A percentile compares a stretch with the other conserved stretches of the same genome.
These are phyloP conservation scores for Liriodendron chinense DNA, from an alignment of 164 flowering plant genomes.

Conservation along the genomic window DNA sequence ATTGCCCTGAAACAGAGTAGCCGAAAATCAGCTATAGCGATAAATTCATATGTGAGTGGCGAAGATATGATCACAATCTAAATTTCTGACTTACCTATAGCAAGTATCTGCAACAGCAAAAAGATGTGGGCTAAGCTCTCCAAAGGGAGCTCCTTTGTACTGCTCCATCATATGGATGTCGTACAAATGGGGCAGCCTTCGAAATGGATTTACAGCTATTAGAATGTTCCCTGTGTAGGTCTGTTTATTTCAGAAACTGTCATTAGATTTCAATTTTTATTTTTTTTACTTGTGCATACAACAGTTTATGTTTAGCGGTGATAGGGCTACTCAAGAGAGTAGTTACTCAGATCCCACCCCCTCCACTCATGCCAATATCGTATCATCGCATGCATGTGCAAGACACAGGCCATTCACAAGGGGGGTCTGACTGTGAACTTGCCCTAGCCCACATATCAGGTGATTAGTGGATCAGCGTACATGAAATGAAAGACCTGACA, in stretches of 20 bases:
- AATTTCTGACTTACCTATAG: conserved; percentile 47
- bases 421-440: background rate
- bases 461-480: background rate
- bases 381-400: background rate
- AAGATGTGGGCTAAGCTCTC: conserved; percentile 85
- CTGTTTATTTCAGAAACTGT: conserved; percentile 35
- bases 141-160: conserved; percentile 79
- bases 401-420: background rate
- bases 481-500: background rate
- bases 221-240: conserved; percentile 88
- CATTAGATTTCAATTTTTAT: conserved; percentile 6
- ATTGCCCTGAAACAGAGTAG: conserved; percentile 47
- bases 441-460: background rate
- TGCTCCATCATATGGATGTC: conserved; percentile 87
- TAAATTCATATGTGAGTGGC: background rate
- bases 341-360: background rate
- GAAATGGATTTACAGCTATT: conserved; percentile 85
- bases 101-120: conserved; percentile 85
- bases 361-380: background rate
- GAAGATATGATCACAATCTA: background rate
- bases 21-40: background rate
- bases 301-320: background rate
- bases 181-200: conserved; percentile 75
- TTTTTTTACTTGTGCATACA: background rate
- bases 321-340: background rate